Base-by-base conservation (phyloP, 1,139 yeast species). In the Starmera stellimalicola region DNA sequence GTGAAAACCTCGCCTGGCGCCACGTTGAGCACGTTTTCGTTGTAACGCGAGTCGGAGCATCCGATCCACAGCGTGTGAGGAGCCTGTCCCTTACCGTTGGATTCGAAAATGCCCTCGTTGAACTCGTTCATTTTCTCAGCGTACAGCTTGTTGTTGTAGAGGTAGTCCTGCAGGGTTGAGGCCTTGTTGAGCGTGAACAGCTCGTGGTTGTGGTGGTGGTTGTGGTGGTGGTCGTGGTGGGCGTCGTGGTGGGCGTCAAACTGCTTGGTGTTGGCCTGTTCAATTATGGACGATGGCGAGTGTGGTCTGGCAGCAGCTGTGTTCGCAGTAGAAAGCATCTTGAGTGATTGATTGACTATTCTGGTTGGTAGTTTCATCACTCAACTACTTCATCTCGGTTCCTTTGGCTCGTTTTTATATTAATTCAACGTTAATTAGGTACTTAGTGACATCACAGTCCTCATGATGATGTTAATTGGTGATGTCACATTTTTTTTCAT, bases 11-110 rank as follows among this genome's bases (percentile, higher is more conserved):
- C 97, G 31, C 98, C 98, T 2, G 97, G 97, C 5, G 81, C 63
- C 6, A 79, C 75, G 24, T 88, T 88, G 36, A 91, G 62, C 47
- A 87, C 77, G 30, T 65, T 65, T 47, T 91, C 96, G 34, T 88
- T 83, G 38, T 83, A 84, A 47, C 98, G 76, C 10, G 96, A 85
- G 57, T 91, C 98, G 6, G 94, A 77, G 57, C 98, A 91, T 4
- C 97, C 96, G 41, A 91, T 81, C 94, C 96, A 88, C 37, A 91
- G 63, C 9, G 96, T 85, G 57, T 87, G 94, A 15, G 98, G 98
- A 14, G 76, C 59, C 59, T 91, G 98, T 35, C 97, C 97, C 52
- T 73, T 66, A 2, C 77, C 91, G 50, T 87, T 84, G 37, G 72
- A 52, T 32, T 74, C 76, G 52, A 87, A 76, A 12, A 87, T 62